Conservation (phyloP, 352 stramenopile genomes). For the Phytophthora melonis region DNA sequence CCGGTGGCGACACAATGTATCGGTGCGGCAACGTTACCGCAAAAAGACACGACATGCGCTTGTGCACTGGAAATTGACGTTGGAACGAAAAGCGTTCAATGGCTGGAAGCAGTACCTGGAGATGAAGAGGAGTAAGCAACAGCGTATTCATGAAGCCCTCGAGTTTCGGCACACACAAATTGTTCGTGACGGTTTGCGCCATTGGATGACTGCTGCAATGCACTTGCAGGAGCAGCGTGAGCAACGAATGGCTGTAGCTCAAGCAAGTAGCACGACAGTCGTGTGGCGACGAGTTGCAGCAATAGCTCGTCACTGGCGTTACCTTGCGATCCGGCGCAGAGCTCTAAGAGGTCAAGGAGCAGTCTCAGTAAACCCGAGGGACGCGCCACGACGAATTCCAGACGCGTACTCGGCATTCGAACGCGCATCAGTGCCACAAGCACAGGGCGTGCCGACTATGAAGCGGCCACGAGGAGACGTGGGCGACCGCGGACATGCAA, state of each 20-base stretch:
- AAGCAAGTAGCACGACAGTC: slow-evolving; percentile 30
- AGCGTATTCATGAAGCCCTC: slow-evolving; percentile 57
- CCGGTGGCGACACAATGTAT: slow-evolving; percentile 43
- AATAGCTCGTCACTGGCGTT: slow-evolving; percentile 48
- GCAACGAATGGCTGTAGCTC: slow-evolving; percentile 22
- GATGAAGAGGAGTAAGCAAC: slow-evolving; percentile 41
- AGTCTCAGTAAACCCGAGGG: slow-evolving; percentile 1
- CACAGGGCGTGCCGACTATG: neutral
- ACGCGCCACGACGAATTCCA: slow-evolving; percentile 6
- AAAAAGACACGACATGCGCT: slow-evolving; percentile 44
- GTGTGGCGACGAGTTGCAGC: slow-evolving; percentile 42
- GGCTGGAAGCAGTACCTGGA: slow-evolving; percentile 49
- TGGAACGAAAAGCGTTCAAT: slow-evolving; percentile 42
- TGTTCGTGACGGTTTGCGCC: slow-evolving; percentile 50
- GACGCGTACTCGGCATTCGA: slow-evolving; percentile 15
- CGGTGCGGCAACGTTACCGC: slow-evolving; percentile 21
- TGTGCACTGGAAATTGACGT: slow-evolving; percentile 63
- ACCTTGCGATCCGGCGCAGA: slow-evolving; percentile 31
- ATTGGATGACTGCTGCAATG: slow-evolving; percentile 58
- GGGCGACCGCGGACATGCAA: neutral
- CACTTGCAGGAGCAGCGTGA: slow-evolving; percentile 51
- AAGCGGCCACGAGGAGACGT: neutral
- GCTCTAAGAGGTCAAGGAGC: slow-evolving; percentile 6
- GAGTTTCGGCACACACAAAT: slow-evolving; percentile 60
- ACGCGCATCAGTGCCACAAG: neutral